Evolutionary conservation across 306 rosid genomes (phyloP), one percentile per base, ranked within the genome.

Genomic region (Sesbania bispinosa): DNA sequence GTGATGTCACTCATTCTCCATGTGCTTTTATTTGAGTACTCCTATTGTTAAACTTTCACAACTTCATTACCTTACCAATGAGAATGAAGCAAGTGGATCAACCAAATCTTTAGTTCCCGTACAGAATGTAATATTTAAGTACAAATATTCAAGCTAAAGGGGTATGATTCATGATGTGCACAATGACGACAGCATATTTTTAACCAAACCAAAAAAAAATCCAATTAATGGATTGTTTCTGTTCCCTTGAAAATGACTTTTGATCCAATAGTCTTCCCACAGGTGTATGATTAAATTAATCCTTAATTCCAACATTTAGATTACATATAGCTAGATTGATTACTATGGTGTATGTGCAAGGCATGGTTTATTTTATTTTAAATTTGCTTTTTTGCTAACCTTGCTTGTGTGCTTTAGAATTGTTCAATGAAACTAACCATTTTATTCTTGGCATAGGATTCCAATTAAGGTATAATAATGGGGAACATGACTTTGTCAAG

Each of bases 201-300:
- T 15, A 19, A 62, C 15, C 52, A 54, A 69, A 36, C 46, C 4
- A 36, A 81, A 3, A 55, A 41, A 5, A 3, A 13, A n/a, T n/a
- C n/a, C n/a, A n/a, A n/a, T n/a, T n/a, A 39, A 73, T 74, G 87
- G 87, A 71, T 75, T 63, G 89, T 77, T 77, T 84, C 59, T 74
- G 87, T 79, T 74, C 74, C 82, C 63, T 35, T 68, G 77, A n/a
- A 85, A 85, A 68, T 45, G 81, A 75, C 79, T 41, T 62, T 8
- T 62, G 32, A 20, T 48, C 80, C 79, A 82, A 85, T 81, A 24
- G 46, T 38, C 10, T 5, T 54, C 8, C 48, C n/a, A n/a, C n/a
- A n/a, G n/a, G n/a, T n/a, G n/a, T n/a, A n/a, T n/a, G n/a, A n/a
- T n/a, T n/a, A n/a, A n/a, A 29, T 16, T 7, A 42, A 51, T 67